These are phyloP conservation scores for Suhomyces pyralidae DNA, from an alignment of 805 yeast genomes.

Conservation along the genomic window DNA sequence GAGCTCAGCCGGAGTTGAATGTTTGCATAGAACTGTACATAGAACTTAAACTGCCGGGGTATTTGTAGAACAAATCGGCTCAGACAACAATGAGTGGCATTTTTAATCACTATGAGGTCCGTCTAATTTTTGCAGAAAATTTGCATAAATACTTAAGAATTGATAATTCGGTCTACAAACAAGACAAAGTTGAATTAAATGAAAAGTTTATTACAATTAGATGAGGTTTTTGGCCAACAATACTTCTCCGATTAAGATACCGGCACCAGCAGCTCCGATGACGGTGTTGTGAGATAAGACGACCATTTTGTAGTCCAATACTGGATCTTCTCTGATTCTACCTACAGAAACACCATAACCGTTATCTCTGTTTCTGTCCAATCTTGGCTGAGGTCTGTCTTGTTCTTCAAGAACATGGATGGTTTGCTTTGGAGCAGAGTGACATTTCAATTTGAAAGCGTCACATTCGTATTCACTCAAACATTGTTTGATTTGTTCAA, in stretches of 20 bases:
- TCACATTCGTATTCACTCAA: conserved; percentile 78
- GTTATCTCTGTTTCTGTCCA: conserved; percentile 91
- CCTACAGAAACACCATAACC: conserved; percentile 97
- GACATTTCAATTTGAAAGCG: conserved; percentile 74
- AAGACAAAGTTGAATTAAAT: neutral
- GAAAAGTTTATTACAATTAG: conserved; percentile 29
- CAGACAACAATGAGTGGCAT: neutral
- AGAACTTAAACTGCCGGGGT: neutral
- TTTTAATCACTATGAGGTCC: neutral
- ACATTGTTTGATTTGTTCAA: conserved; percentile 72
- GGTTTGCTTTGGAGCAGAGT: conserved; percentile 89
- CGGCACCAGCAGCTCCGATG: conserved; percentile 99
- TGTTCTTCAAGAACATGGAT: conserved; percentile 87
- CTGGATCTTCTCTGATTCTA: conserved; percentile 88
- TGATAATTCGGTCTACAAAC: neutral
- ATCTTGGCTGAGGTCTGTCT: conserved; percentile 96
- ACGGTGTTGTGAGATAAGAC: conserved; percentile 96
- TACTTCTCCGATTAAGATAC: conserved; percentile 91
- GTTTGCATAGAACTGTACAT: no score
- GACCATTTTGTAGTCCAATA: conserved; percentile 92
- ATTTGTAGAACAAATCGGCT: neutral
- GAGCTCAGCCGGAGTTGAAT: neutral
- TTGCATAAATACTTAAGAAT: neutral
- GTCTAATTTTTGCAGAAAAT: neutral
- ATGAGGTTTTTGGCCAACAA: conserved; percentile 73